Base-by-base conservation (phyloP, 1,284 basidiomycete species). In the Papiliotrema flavescens region DNA sequence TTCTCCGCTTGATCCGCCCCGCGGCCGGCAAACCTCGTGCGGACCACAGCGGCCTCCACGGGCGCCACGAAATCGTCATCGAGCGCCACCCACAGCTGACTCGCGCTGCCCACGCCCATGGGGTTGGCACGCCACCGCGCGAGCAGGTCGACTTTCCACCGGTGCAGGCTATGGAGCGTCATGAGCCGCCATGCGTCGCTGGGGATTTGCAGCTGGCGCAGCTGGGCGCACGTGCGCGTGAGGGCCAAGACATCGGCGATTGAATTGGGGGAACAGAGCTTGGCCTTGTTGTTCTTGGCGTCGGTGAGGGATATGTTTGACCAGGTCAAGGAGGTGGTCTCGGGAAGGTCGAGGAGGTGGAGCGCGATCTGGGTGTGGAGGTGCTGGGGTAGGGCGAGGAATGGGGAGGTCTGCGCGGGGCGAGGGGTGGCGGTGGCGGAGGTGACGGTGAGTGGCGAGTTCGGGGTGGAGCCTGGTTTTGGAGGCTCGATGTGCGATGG, bases 101-200 rank as follows among this genome's bases (percentile, higher is more conserved):
- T 19, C 2, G 53, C 52, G 6, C 51, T 56, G 8, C 60, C 56
- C 5, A 59, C 57, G 6, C 57, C 59, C n/a, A 35, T 51, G 2
- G 64, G 63, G 48, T 59, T 61, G 2, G 57, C 59, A n/a, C 53
- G 37, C 62, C 61, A 66, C 32, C 62, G 37, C 15, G 35, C 28
- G 3, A 63, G 28, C 2, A 58, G 37, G 6, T 41, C 28, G 19
- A 51, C n/a, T 17, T 19, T 50, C 17, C 24, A 64, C 23, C 47
- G 45, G 32, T 48, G 24, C 1, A 62, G 55, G 13, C 43, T 39
- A 35, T 58, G 48, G 2, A 53, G 43, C 11, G 55, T 50, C 14
- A 66, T 20, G 17, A 23, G 17, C 2, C 19, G 19, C 64, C 64
- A 64, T 14, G 59, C 43, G n/a, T 17, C 24, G 3, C 47, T 44